Conservation (phyloP, 2,329 filamentous ascomycete species). For the Acephala macrosclerotiorum region DNA sequence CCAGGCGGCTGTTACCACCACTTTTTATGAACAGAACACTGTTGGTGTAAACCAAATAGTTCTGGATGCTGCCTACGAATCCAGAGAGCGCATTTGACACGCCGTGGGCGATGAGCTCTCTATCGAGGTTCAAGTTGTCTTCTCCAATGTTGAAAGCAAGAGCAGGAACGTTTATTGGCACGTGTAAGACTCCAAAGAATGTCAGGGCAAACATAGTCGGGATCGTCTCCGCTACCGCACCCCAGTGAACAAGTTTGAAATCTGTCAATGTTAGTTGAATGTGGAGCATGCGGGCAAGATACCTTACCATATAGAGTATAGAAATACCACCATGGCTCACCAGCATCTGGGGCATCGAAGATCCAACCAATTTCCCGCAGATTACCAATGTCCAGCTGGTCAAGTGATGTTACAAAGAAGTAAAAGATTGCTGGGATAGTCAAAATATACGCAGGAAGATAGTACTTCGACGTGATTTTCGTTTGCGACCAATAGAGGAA, state of each 20-base stretch:
- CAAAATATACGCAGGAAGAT: slow-evolving; percentile 88
- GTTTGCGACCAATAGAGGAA: slow-evolving; percentile 79
- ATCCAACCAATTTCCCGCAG: slow-evolving; percentile 86
- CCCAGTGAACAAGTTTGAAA: slow-evolving; percentile 82
- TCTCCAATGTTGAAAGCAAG: slow-evolving; percentile 89
- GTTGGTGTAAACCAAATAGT: slow-evolving; percentile 98
- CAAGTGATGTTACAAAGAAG: slow-evolving; percentile 73
- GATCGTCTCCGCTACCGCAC: slow-evolving; percentile 81
- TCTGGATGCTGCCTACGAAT: slow-evolving; percentile 86
- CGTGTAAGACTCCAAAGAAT: slow-evolving; percentile 96
- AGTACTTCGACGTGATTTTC: slow-evolving; percentile 80
- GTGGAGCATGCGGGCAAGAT: slow-evolving; percentile 35
- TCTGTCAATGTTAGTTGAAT: slow-evolving; percentile 56
- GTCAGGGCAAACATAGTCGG: slow-evolving; percentile 97
- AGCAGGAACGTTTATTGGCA: slow-evolving; percentile 97
- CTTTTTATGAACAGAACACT: slow-evolving; percentile 96
- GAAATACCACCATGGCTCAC: slow-evolving; percentile 97
- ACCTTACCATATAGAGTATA: slow-evolving; percentile 89
- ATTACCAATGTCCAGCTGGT: slow-evolving; percentile 69
- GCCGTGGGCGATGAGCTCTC: slow-evolving; percentile 90
- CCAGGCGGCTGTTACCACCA: slow-evolving; percentile 85
- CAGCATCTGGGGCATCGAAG: slow-evolving; percentile 81
- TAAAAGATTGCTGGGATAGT: slow-evolving; percentile 80
- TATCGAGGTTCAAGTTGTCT: slow-evolving; percentile 89
- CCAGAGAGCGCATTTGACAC: slow-evolving; percentile 93